Conservation (phyloP, 805 yeast genomes). For the Metschnikowia drakensbergensis region DNA sequence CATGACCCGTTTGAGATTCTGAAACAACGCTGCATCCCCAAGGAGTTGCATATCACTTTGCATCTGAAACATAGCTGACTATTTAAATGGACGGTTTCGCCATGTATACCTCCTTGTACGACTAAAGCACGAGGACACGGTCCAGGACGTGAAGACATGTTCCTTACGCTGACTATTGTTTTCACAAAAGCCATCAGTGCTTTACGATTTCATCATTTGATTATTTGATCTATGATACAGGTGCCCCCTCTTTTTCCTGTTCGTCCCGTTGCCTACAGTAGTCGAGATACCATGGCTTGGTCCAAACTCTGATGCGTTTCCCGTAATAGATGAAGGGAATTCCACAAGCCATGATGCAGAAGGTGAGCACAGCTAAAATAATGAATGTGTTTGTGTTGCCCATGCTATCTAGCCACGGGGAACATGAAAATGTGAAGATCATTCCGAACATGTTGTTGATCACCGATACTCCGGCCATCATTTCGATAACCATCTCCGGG, state of each 20-base stretch:
- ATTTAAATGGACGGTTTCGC: not conserved
- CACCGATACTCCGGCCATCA: slow-evolving; percentile 65
- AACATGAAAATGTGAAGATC: slow-evolving; percentile 62
- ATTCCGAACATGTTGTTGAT: slow-evolving; percentile 65
- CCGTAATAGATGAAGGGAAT: slow-evolving; percentile 61
- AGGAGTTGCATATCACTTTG: not conserved
- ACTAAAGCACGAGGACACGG: too few relatives aligned
- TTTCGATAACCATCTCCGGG: slow-evolving; percentile 66
- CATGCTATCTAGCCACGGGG: slow-evolving; percentile 53
- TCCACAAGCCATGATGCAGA: slow-evolving; percentile 53
- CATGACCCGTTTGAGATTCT: not conserved
- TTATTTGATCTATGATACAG: not conserved
- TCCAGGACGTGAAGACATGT: too few relatives aligned
- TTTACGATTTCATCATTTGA: too few relatives aligned
- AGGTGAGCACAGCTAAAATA: slow-evolving; percentile 56
- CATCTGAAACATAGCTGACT: not conserved
- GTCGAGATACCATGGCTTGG: slow-evolving; percentile 47
- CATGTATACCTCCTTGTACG: too few relatives aligned
- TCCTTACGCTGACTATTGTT: too few relatives aligned
- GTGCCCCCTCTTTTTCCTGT: slow-evolving; percentile 2
- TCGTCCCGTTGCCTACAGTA: slow-evolving; percentile 16
- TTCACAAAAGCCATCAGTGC: too few relatives aligned
- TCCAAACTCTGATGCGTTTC: slow-evolving; percentile 53
- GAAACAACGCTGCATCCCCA: slow-evolving; percentile 1
- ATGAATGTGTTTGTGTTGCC: slow-evolving; percentile 59